These are phyloP conservation scores for Straminergon stramineum DNA, from an alignment of 225 moss, liverwort and hornwort species.

Conservation along the genomic window DNA sequence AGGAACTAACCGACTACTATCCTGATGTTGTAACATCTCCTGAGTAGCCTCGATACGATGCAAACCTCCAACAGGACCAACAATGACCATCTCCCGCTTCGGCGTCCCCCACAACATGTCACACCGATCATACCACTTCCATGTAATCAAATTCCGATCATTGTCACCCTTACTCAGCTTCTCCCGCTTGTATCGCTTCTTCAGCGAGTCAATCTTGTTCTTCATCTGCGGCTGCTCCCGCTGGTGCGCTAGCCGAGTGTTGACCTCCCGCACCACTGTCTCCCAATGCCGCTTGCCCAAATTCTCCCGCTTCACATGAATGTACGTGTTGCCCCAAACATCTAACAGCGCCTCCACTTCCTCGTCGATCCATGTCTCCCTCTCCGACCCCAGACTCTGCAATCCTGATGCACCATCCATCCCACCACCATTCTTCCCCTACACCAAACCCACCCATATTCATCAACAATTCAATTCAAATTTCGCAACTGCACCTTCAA, in stretches of 20 bases:
- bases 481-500: not conserved
- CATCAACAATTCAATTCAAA: not conserved
- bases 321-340: conserved; percentile 51
- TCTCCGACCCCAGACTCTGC: conserved; percentile 31
- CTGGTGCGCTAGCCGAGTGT: conserved; percentile 28
- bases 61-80: conserved; percentile 6
- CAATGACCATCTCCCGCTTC: conserved; percentile 22
- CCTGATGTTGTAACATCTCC: conserved; percentile 32
- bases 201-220: conserved; percentile 58
- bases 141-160: conserved; percentile 37
- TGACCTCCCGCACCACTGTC: conserved; percentile 44
- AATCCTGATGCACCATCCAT: conserved; percentile 33
- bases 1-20: conserved; percentile 24
- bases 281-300: conserved; percentile 57
- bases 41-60: conserved; percentile 4
- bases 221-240: conserved; percentile 61
- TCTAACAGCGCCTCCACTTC: conserved; percentile 44
- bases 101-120: conserved; percentile 47
- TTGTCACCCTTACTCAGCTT: conserved; percentile 40
- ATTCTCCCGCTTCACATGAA: conserved; percentile 58
- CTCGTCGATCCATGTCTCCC: conserved; percentile 56
- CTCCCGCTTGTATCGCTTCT: conserved; percentile 55
- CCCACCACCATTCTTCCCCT: conserved; percentile 21
- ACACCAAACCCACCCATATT: not conserved
- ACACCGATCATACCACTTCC: conserved; percentile 54